Evolutionary conservation across 1,139 yeast genomes (phyloP), one percentile per base, ranked within the genome.

Genomic region (Candida glucosophila): DNA sequence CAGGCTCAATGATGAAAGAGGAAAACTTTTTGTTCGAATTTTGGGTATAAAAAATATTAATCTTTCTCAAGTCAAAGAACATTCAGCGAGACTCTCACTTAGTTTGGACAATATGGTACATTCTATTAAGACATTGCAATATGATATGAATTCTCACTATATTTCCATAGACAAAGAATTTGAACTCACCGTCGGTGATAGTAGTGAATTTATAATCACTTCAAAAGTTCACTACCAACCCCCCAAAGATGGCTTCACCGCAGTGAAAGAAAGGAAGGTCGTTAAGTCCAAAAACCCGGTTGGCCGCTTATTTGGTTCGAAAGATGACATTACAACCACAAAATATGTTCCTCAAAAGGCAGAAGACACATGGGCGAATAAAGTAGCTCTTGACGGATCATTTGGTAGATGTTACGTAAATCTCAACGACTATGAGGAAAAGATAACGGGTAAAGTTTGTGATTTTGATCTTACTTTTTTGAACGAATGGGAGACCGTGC

Each of bases 61-160:
- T 6, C 52, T 86, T 29, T 81, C 86, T 1, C 71, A 73, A 25
- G 50, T 75, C 29, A 52, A 52, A 12, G 45, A 49, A 4, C 76
- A 76, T 32, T 58, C 73, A 19, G 88, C 88, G 2, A 66, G 68
- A 28, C 77, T 82, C 51, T 71, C 75, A 23, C 45, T 86, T 22
- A 75, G 83, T 6, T 61, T 90, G 38, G 97, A 90, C 49, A 90
- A 90, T 49, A 95, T 96, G 3, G 75, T 79, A 20, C 95, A 90
- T 45, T 75, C 90, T 31, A 74, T 86, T 24, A 73, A 77, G 22
- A 88, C 96, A 0, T 77, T 82, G 16, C 72, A 71, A 43, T 64
- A 73, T 38, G 51, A 57, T 5, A 44, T 83, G 30, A 52, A 56
- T 4, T 44, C 56, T 8, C 50, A 49, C 20, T 52, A 55, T 14